Conservation (phyloP, 345 rosid species). For the Salix dunnii region DNA sequence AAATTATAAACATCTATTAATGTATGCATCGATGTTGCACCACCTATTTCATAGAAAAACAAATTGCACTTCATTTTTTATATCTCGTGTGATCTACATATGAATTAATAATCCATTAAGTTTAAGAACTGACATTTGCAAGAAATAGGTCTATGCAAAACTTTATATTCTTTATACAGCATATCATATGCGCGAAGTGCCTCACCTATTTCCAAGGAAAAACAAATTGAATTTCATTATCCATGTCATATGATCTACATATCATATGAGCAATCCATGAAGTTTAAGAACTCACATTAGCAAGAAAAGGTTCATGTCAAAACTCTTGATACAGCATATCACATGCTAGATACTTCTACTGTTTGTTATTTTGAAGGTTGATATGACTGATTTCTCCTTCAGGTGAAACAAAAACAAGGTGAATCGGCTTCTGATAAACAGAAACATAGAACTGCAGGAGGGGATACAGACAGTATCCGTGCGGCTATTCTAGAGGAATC, state of each 20-base stretch:
- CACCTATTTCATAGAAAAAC: no score
- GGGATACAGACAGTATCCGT: conserved; percentile 68
- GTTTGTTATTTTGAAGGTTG: conserved; percentile 10
- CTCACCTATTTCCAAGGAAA: no score
- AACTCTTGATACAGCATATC: neutral
- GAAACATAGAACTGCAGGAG: conserved; percentile 62
- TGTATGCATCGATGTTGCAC: no score
- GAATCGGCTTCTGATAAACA: conserved; percentile 63
- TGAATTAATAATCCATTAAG: neutral
- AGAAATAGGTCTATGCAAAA: neutral
- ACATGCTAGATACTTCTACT: neutral
- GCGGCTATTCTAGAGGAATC: conserved; percentile 82
- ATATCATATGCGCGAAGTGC: neutral
- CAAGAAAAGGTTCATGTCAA: neutral
- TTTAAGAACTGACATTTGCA: neutral
- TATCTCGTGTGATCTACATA: neutral
- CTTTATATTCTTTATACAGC: neutral
- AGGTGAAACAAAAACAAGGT: conserved; percentile 70
- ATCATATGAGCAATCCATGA: neutral
- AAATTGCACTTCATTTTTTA: no score
- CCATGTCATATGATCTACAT: neutral
- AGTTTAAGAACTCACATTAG: neutral
- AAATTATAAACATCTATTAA: no score
- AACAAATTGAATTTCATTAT: neutral
- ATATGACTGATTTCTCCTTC: neutral